Evolutionary conservation across 106 monocot species (phyloP).

Genomic region (Triglochin maritima): DNA sequence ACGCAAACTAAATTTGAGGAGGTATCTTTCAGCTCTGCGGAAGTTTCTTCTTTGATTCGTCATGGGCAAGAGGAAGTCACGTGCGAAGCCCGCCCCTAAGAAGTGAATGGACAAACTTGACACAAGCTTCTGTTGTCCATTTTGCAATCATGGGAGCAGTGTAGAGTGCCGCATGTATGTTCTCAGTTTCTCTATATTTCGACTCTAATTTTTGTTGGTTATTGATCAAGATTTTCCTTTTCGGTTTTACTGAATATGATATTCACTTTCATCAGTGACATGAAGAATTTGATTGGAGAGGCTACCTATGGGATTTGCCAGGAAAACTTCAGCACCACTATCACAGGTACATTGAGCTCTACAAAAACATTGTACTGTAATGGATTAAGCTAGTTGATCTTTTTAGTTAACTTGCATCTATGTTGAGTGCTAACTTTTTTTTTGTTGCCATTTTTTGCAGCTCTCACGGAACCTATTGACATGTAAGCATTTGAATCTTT

Average conservation of each 20-base stretch:
- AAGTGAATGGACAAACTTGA: slow-evolving; percentile 93
- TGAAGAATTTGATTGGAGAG: slow-evolving; percentile 91
- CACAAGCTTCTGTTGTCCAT: slow-evolving; percentile 78
- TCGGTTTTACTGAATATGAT: too few species aligned
- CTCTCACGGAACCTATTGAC: slow-evolving; percentile 52
- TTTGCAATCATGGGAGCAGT: slow-evolving; percentile 95
- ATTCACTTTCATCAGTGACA: slow-evolving; percentile 41
- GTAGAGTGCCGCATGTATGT: slow-evolving; percentile 84
- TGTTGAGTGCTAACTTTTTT: not conserved
- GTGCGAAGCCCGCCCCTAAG: slow-evolving; percentile 78
- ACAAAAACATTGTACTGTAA: too few species aligned
- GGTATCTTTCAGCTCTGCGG: too few species aligned
- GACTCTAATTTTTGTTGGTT: too few species aligned
- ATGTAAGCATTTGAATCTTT: slow-evolving; percentile 27
- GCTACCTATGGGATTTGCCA: slow-evolving; percentile 74
- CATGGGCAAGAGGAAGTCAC: slow-evolving; percentile 93
- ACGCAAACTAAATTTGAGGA: too few species aligned
- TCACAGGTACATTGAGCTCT: slow-evolving; percentile 35
- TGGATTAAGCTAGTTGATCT: too few species aligned
- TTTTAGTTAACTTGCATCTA: too few species aligned
- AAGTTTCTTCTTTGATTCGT: slow-evolving; percentile 2
- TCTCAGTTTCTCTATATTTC: too few species aligned
- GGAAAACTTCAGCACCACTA: slow-evolving; percentile 73
- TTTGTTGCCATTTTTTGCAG: slow-evolving; percentile 16
- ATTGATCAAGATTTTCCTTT: too few species aligned